These are phyloP conservation scores for Eucalyptus erythrocorys DNA, from an alignment of 345 rosid genomes.

Conservation along the genomic window DNA sequence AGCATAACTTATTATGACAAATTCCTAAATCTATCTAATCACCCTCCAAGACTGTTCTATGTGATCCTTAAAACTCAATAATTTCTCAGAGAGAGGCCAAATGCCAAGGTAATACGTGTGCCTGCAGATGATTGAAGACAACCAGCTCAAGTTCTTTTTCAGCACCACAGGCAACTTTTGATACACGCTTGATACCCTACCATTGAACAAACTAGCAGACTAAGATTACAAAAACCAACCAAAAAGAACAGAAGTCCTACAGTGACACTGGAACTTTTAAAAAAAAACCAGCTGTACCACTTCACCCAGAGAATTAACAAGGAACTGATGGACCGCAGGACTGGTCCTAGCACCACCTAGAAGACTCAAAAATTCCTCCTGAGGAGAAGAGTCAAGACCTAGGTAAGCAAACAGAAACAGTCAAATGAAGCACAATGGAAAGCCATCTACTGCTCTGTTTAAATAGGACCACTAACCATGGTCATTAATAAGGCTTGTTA, in stretches of 20 bases:
- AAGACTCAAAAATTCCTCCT: conserved; percentile 94
- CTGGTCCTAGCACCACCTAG: conserved; percentile 86
- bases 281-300: conserved; percentile 33
- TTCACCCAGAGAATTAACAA: conserved; percentile 84
- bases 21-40: background rate
- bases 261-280: background rate
- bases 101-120: conserved; percentile 6
- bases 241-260: background rate
- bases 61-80: background rate
- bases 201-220: background rate
- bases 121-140: conserved; percentile 90
- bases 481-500: conserved; percentile 57
- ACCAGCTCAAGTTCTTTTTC: conserved; percentile 86
- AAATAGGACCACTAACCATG: conserved; percentile 41
- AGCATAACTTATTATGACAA: background rate
- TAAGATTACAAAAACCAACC: background rate
- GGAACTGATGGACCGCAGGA: conserved; percentile 92
- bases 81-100: background rate
- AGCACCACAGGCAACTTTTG: conserved; percentile 76
- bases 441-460: background rate
- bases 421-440: background rate
- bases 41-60: background rate
- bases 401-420: background rate
- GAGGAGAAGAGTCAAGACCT: conserved; percentile 89
- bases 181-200: conserved; percentile 82